Base-by-base conservation (phyloP, 1,139 yeast species). In the Arxiozyma bovina region DNA sequence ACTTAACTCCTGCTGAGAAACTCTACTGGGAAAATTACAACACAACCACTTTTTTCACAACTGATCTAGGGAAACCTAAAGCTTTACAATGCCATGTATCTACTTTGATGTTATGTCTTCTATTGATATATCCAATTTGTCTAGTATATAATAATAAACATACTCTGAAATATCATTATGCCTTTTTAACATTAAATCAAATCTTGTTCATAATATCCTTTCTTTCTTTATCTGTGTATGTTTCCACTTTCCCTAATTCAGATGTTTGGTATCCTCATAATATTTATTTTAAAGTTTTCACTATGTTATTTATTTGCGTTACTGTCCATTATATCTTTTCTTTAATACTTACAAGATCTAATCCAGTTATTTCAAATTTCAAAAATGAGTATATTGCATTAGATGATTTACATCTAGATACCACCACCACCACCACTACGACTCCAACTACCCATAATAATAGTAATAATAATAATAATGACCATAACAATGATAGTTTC, bases 21-120 rank as follows among this genome's bases (percentile, higher is more conserved):
- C 69, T 77, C 27, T 90, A 77, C 69, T 91, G 98, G 98, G 84
- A 83, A 54, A 69, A 71, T 43, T 91, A 89, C 70, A 82, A 87
- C 64, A 81, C 95, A n/a, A 85, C 94, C 7, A 85, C 89, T 17
- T 90, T 79, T 68, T 80, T 88, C 70, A 81, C 79, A 15, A 71
- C 81, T n/a, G 79, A 77, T 1, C 46, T 50, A 41, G 69, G 69
- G 6, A 78, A 78, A 60, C 77, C 79, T 57, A 58, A 74, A n/a
- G 77, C 83, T 1, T 72, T 91, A 50, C 74, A 76, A 62, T 64
- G 76, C 50, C 98, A 91, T 64, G 73, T 83, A 11, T 63, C 67
- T 1, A 66, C 81, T 21, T 71, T 82, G 25, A 53, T 75, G 3
- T 12, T 75, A 0, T 71, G 86, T 0, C 77, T 82, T 61, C 69